Evolutionary conservation across 306 rosid genomes (phyloP).

Genomic region (Quercus gilva): DNA sequence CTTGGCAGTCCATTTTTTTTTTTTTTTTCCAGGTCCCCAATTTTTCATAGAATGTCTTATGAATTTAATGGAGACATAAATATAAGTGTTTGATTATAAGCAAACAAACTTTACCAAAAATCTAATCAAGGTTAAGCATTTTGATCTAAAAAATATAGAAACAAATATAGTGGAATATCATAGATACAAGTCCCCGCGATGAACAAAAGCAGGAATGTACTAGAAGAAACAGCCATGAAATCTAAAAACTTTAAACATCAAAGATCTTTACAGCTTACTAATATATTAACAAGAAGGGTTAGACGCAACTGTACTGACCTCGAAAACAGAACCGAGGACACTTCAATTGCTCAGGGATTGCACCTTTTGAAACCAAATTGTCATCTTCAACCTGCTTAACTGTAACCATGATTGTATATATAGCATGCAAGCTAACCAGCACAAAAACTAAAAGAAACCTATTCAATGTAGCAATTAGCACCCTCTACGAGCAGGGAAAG

Average conservation of each 20-base stretch:
- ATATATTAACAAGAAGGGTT: not conserved
- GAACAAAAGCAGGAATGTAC: not conserved
- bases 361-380: not conserved
- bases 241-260: not conserved
- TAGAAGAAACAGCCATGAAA: not conserved
- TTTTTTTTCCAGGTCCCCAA: not conserved
- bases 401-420: conserved; percentile 14
- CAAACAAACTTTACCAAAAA: not conserved
- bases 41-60: not conserved
- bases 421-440: not conserved
- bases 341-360: not conserved
- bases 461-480: not conserved
- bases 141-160: not conserved
- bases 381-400: conserved; percentile 16
- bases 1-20: not conserved
- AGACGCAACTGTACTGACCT: not conserved
- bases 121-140: not conserved
- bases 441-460: not conserved
- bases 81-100: not conserved
- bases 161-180: no score
- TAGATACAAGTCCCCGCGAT: no score
- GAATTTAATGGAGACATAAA: not conserved
- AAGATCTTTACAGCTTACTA: not conserved
- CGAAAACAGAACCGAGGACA: not conserved
- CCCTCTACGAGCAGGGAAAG: not conserved